Percentiles rank a stretch among this genome's conserved stretches.
Conservation (phyloP, 176 grass and related monocot genomes). For the Eragrostis curvula region DNA sequence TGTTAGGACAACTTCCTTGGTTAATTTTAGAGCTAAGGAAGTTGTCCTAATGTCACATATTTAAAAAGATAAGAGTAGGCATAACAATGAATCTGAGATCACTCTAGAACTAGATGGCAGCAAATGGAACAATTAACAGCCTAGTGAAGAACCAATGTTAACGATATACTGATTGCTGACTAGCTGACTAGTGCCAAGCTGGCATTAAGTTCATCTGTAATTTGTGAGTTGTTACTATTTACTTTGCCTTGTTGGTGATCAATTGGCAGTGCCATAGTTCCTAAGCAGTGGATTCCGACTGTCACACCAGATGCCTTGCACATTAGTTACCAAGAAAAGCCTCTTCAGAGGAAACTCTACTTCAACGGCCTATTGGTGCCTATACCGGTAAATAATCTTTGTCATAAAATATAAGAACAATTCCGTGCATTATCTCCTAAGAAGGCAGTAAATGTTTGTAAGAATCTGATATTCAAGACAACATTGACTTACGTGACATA, state of each 20-base stretch:
- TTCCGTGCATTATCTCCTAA: neutral
- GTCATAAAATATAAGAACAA: neutral
- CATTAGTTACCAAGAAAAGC: neutral
- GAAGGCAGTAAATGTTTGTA: slow-evolving; percentile 14
- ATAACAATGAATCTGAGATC: neutral
- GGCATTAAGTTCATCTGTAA: neutral
- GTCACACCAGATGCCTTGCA: neutral
- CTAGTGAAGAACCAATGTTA: neutral
- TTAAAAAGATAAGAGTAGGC: neutral
- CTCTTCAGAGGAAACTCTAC: neutral
- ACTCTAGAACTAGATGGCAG: neutral
- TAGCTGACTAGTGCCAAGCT: neutral
- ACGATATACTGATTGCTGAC: slow-evolving; percentile 1
- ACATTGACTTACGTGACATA: slow-evolving; percentile 83
- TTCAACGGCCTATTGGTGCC: neutral
- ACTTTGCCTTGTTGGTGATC: neutral
- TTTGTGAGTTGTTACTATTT: slow-evolving; percentile 6
- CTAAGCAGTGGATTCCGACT: neutral
- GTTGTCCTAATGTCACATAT: neutral
- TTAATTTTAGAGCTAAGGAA: neutral
- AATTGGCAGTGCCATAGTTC: neutral
- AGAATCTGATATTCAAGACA: neutral
- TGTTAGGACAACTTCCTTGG: neutral
- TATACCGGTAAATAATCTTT: neutral
- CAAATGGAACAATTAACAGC: neutral